phyloP scores from a whole-genome alignment of 202 grass and related monocot genomes.

The Zoysia matrella region DNA sequence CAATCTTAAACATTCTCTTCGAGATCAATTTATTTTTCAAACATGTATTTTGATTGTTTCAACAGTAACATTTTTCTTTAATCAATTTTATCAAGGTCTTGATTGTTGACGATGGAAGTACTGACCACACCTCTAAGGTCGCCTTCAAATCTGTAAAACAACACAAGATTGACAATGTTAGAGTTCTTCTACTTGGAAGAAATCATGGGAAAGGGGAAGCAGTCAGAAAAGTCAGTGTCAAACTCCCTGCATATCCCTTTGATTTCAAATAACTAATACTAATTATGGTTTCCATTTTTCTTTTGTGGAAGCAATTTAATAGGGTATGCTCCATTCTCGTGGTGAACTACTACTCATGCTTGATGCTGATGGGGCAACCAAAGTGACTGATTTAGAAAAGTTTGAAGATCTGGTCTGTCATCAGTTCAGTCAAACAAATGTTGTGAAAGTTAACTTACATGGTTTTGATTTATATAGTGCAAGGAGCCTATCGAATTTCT shows the following conservation, averaged over 20 bases:
- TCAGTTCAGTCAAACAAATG: constrained; percentile 19
- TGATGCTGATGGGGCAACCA: constrained; percentile 94
- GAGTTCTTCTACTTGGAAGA: too few relatives aligned
- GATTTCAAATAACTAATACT: constrained; percentile 26
- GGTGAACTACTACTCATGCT: constrained; percentile 95
- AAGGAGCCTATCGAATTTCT: neutral
- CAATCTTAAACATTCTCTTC: neutral
- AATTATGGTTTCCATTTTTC: constrained; percentile 44
- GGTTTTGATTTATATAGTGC: constrained; percentile 11
- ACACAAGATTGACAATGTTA: too few relatives aligned
- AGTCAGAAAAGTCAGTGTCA: constrained; percentile 85
- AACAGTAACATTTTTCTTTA: neutral
- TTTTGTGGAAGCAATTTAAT: constrained; percentile 64
- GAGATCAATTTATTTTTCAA: neutral
- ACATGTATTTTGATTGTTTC: neutral
- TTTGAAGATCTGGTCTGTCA: constrained; percentile 81
- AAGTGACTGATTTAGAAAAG: constrained; percentile 92
- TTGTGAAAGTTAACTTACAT: constrained; percentile 12
- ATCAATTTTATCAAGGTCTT: constrained; percentile 58
- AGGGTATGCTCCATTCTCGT: constrained; percentile 97
- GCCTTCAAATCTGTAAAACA: too few relatives aligned
- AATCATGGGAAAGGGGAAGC: constrained; percentile 78
- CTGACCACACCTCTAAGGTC: constrained; percentile 42
- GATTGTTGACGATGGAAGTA: constrained; percentile 97
- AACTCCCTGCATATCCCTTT: constrained; percentile 6